Base-by-base conservation (phyloP, 345 rosid species). In the Noccaea bulbosa region DNA sequence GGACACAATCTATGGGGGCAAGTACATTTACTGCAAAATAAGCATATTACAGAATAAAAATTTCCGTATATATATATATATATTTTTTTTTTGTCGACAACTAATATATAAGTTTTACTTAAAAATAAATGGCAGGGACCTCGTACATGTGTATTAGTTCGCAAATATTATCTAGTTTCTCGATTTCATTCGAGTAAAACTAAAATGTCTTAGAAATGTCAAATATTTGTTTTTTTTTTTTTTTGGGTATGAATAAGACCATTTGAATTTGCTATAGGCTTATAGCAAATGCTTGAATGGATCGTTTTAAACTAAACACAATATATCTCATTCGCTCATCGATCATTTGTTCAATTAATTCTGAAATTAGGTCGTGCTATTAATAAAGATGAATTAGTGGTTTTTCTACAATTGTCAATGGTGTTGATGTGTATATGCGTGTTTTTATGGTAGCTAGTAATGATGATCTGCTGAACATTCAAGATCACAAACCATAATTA, bases 121-220 rank as follows among this genome's bases (percentile, higher is more conserved):
- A n/a, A 20, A 49, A 33, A 46, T 16, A 38, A 27, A 55, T 47
- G 39, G 54, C 30, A 41, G 43, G 66, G 75, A 71, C 60, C 39
- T 57, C 38, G 39, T 57, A 48, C 60, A 65, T 73, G 57, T 56
- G 71, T 57, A 48, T 65, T 40, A 48, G 35, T 57, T 40, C 33
- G 17, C 2, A n/a, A n/a, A n/a, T n/a, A n/a, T n/a, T n/a, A n/a
- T n/a, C 7, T 51, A 17, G 2, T 5, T 41, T 60, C 9, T 41
- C 11, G 27, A 51, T 17, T 50, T 43, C 16, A 8, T 61, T 16
- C 39, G 14, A 50, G 8, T 16, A 32, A 32, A 12, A 51, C 4
- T 60, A 6, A 51, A 50, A 50, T 27, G 12, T 11, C 22, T 11
- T 49, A 5, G n/a, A 39, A 60, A 57, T 0, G 16, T 24, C 30